A percentile compares a stretch with the other conserved stretches of the same genome.
Evolutionary conservation across 495 filamentous ascomycete genomes (phyloP).

Genomic region (Penicillium argentinense): DNA sequence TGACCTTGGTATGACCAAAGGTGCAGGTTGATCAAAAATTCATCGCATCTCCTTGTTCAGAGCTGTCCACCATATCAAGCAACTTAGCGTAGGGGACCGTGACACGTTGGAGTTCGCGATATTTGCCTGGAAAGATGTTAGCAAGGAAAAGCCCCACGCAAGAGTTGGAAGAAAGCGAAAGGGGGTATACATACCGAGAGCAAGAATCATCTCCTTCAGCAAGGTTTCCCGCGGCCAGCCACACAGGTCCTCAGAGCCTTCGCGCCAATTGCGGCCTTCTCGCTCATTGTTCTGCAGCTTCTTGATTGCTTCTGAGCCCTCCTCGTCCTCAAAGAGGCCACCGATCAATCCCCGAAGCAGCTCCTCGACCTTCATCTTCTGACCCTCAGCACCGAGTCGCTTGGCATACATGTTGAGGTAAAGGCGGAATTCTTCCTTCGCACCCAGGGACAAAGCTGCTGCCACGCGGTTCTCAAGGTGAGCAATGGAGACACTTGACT

Average conservation of each 20-base stretch:
- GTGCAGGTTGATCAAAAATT: conserved; percentile 48
- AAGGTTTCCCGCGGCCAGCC: conserved; percentile 87
- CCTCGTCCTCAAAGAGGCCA: conserved; percentile 58
- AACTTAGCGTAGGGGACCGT: conserved; percentile 87
- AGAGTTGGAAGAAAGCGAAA: background rate
- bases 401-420: conserved; percentile 97
- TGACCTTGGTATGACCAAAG: too few relatives aligned
- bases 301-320: conserved; percentile 35
- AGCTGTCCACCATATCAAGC: conserved; percentile 57
- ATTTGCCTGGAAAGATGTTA: conserved; percentile 69
- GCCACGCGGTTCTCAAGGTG: conserved; percentile 95
- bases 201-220: conserved; percentile 83
- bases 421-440: conserved; percentile 85
- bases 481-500: conserved; percentile 85
- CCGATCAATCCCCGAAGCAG: conserved; percentile 77
- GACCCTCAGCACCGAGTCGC: conserved; percentile 84
- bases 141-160: conserved; percentile 9
- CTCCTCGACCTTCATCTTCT: conserved; percentile 88
- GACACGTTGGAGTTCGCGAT: conserved; percentile 84
- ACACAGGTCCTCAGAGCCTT: conserved; percentile 59
- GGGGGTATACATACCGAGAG: conserved; percentile 70
- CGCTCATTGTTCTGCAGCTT: conserved; percentile 58
- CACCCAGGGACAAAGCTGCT: conserved; percentile 79
- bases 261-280: conserved; percentile 57
- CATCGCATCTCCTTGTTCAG: conserved; percentile 53